Evolutionary conservation across 1,284 basidiomycete genomes (phyloP), one percentile per base, ranked within the genome.

Genomic region (Rhodofomes roseus): DNA sequence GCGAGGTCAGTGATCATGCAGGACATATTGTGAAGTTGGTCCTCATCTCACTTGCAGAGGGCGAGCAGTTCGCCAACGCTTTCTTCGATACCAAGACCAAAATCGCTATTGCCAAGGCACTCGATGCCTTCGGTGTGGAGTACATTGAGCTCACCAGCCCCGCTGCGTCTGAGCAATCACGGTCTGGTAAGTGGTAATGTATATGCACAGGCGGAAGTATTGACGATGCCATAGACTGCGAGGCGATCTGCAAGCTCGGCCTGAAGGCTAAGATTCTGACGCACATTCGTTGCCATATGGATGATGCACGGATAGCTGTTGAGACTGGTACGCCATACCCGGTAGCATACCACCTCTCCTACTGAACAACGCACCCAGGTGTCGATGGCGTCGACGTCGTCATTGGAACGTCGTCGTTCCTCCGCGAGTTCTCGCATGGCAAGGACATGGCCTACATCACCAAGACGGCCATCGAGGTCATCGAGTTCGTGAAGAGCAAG

Each of bases 401-500:
- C 75, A 99, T 99, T 70, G 97, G 97, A 56, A 99, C 97, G 2
- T 98, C 95, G 46, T 98, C 95, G 59, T 99, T 98, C 89, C 87
- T 99, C 59, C 92, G 97, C 66, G 96, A 99, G 78, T 98, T 96
- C 84, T 98, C 96, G 48, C 97, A 99, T 77, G 97, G 97, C 71
- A 99, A 99, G 87, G 97, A 99, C 77, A 99, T 99, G 94, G 83
- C 95, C 57, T 99, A 98, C 81, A 99, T 99, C 79, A 98, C 97
- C 83, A 98, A 98, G 86, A 92, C 90, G 39, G 92, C 96, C 63
- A 95, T 98, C 71, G 96, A 98, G 78, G 97, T 99, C 69, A 99
- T 99, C 77, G 87, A 98, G 73, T 99, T 92, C 70, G 96, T 99
- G 84, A 99, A 99, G 87, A 95, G 92, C 81, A 99, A 98, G 90